These are phyloP conservation scores for Aurantiochytrium sp. DNA, from an alignment of 108 stramenopile genomes.

Conservation along the genomic window DNA sequence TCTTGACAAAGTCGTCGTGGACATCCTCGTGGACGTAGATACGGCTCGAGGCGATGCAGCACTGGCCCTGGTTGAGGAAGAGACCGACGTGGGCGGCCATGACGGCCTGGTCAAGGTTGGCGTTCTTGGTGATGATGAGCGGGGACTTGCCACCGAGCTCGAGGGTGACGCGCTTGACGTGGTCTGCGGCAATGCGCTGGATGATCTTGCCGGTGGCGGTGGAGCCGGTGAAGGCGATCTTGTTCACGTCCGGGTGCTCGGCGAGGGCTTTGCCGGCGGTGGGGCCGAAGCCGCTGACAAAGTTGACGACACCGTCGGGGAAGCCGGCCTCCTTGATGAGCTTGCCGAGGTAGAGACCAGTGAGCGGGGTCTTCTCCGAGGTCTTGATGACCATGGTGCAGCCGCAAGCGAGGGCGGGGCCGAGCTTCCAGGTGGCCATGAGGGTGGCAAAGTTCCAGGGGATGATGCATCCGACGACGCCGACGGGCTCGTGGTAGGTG, in stretches of 20 bases:
- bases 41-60: slow-evolving; percentile 66
- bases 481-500: slow-evolving; percentile 62
- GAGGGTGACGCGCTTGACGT: slow-evolving; percentile 54
- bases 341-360: slow-evolving; percentile 56
- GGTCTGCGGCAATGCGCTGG: slow-evolving; percentile 31
- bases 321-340: slow-evolving; percentile 69
- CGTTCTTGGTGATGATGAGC: slow-evolving; percentile 35
- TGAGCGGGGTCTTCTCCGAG: slow-evolving; percentile 78
- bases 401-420: slow-evolving; percentile 76
- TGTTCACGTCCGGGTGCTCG: slow-evolving; percentile 50
- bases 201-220: slow-evolving; percentile 35
- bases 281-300: slow-evolving; percentile 63
- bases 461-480: slow-evolving; percentile 64
- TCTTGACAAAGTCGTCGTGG: slow-evolving; percentile 40
- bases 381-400: slow-evolving; percentile 84
- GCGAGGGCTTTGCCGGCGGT: slow-evolving; percentile 56
- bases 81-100: slow-evolving; percentile 45
- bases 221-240: slow-evolving; percentile 74
- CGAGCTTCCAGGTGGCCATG: slow-evolving; percentile 69
- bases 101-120: slow-evolving; percentile 40
- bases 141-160: slow-evolving; percentile 73
- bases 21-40: slow-evolving; percentile 57
- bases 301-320: slow-evolving; percentile 72
- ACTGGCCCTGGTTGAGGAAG: slow-evolving; percentile 67
- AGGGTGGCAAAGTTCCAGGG: slow-evolving; percentile 85